Base-by-base conservation (phyloP, 257 asterid genomes). In the Gynochthodes officinalis region DNA sequence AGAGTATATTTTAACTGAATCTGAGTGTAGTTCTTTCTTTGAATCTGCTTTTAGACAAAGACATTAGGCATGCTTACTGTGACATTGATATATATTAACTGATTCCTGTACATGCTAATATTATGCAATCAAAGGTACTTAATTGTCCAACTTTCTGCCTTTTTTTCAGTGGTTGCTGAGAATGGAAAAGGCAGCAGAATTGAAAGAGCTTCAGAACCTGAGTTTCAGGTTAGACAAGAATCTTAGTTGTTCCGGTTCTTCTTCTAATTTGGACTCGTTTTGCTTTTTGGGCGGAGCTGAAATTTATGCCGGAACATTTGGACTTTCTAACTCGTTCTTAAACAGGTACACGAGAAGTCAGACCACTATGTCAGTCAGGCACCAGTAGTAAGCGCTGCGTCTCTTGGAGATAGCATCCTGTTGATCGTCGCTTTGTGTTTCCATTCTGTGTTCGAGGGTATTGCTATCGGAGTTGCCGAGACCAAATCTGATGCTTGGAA, bases 361-460 rank as follows among this genome's bases (percentile, higher is more conserved):
- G 84, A 82, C 55, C 58, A 67, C 82, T 81, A 75, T 75, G 37
- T 57, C 21, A 35, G 80, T 44, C 81, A 81, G 70, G 73, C 87
- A 68, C 74, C 94, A 23, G 70, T 85, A 1, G 59, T 83, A 33
- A 70, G 58, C 2, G 96, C 83, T 3, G 73, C 92, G 46, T 88
- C 97, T 25, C 73, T 90, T 1, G 95, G 95, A 9, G 98, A 92
- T 30, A 90, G 88, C 81, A 44, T 92, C 76, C 59, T 92, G 69
- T 40, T 92, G 64, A 90, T 92, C 21, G 83, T 77, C 0, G 98
- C 98, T 0, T 83, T 92, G 30, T 92, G 97, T 81, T 92, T 92
- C 79, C 98, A 92, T 49, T 92, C 97, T 0, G 86, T 92, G 52
- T 92, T 92, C n/a, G 98, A 92, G 74, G 98, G 98, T 8, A 92